Percentiles rank a stretch among this genome's conserved stretches.
Conservation (phyloP, 441 rosid genomes). For the Bocquillonia castaneifolia region DNA sequence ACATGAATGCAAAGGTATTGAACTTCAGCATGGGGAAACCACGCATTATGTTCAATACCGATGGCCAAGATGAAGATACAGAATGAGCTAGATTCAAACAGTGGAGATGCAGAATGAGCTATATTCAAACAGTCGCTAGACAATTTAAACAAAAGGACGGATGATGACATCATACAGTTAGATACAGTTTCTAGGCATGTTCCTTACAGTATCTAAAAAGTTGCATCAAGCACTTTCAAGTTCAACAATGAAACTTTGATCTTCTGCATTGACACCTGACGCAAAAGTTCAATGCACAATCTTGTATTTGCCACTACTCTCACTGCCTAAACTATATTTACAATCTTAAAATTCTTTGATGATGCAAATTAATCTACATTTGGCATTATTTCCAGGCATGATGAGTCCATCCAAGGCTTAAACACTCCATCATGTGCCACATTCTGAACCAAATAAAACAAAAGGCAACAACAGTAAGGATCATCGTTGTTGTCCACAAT, state of each 20-base stretch:
- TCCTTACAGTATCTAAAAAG: background rate
- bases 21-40: constrained; percentile 98
- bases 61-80: constrained; percentile 36
- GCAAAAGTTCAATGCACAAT: background rate
- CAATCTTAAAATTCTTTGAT: background rate
- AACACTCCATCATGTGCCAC: constrained; percentile 36
- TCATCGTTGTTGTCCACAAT: background rate
- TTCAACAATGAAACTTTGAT: background rate
- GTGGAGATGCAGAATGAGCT: no score
- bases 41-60: constrained; percentile 42
- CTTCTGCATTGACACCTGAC: background rate
- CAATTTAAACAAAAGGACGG: no score
- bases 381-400: constrained; percentile 26
- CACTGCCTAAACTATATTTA: background rate
- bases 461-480: background rate
- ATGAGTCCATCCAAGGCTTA: constrained; percentile 47
- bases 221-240: background rate
- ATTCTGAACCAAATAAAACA: constrained; percentile 34
- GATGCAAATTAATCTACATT: background rate
- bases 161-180: background rate
- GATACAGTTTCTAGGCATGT: background rate
- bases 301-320: constrained; percentile 1
- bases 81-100: constrained; percentile 17
- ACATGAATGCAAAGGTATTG: constrained; percentile 73
- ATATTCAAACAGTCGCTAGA: no score